A percentile compares a stretch with the other conserved stretches of the same genome.
These are phyloP conservation scores for Trichoderma citrinoviride DNA, from an alignment of 2,329 filamentous ascomycete species.

Conservation along the genomic window DNA sequence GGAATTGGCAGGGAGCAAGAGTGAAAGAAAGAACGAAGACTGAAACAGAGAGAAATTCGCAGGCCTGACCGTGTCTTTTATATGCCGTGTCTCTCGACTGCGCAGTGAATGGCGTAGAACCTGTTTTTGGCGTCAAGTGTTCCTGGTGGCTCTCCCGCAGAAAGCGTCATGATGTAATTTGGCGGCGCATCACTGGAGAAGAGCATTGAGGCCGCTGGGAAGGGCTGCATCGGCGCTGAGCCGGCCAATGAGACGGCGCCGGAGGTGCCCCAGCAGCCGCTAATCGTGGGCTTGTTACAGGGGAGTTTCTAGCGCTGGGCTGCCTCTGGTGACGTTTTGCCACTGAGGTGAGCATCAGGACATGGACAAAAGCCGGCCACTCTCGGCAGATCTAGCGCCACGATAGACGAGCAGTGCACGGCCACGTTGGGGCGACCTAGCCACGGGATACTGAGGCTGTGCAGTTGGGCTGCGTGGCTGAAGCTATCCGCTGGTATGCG, in stretches of 20 bases:
- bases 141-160: neutral
- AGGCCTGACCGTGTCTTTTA: neutral
- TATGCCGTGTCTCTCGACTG: neutral
- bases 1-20: neutral
- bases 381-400: conserved; percentile 7
- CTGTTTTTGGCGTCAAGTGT: neutral
- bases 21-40: neutral
- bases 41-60: neutral
- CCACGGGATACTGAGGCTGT: neutral
- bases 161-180: conserved; percentile 19
- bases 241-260: conserved; percentile 7
- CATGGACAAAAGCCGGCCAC: neutral
- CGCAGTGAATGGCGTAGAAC: conserved; percentile 12
- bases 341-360: neutral
- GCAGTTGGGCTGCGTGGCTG: conserved; percentile 13
- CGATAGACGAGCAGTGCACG: neutral
- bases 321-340: conserved; percentile 5
- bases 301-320: conserved; percentile 7
- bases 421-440: conserved; percentile 3
- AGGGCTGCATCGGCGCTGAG: neutral
- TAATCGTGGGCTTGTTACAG: neutral
- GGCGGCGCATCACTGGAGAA: neutral
- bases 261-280: neutral
- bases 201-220: neutral
- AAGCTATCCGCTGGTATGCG: conserved; percentile 1